A percentile compares a stretch with the other conserved stretches of the same genome.
phyloP scores from a whole-genome alignment of 306 rosid genomes.

The Acacia confusa region DNA sequence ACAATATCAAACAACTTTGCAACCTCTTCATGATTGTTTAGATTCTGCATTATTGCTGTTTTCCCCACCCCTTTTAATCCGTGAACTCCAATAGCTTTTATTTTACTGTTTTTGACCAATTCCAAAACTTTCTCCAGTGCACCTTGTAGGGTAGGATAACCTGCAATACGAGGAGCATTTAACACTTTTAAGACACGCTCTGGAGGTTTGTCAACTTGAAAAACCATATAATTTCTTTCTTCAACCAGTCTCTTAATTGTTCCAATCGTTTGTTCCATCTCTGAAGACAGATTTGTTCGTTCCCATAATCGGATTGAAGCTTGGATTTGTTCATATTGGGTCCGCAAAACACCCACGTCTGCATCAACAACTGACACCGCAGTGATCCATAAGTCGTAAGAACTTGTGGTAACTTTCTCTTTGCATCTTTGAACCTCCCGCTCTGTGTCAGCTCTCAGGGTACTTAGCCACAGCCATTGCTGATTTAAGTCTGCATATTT shows the following conservation, averaged over 20 bases:
- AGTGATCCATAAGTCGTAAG: neutral
- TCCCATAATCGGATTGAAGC: neutral
- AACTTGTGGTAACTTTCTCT: neutral
- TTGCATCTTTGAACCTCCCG: neutral
- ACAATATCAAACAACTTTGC: constrained; percentile 11
- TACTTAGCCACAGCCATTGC: neutral
- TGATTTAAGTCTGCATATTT: neutral
- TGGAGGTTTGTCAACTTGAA: neutral
- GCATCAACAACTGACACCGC: neutral
- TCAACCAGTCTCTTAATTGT: neutral
- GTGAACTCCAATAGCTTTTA: neutral
- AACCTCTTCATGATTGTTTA: neutral
- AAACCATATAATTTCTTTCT: neutral
- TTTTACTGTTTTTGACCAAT: neutral
- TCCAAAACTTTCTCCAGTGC: neutral
- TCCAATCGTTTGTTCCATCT: neutral
- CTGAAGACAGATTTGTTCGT: neutral
- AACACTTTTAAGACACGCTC: neutral
- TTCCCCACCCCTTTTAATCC: too few species aligned
- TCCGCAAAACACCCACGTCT: neutral
- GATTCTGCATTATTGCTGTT: neutral
- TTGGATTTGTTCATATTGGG: neutral
- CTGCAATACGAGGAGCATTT: neutral
- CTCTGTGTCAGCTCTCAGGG: neutral
- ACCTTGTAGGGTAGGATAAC: neutral